Evolutionary conservation across 2,329 filamentous ascomycete species (phyloP).

Genomic region (Cytospora chrysosperma): DNA sequence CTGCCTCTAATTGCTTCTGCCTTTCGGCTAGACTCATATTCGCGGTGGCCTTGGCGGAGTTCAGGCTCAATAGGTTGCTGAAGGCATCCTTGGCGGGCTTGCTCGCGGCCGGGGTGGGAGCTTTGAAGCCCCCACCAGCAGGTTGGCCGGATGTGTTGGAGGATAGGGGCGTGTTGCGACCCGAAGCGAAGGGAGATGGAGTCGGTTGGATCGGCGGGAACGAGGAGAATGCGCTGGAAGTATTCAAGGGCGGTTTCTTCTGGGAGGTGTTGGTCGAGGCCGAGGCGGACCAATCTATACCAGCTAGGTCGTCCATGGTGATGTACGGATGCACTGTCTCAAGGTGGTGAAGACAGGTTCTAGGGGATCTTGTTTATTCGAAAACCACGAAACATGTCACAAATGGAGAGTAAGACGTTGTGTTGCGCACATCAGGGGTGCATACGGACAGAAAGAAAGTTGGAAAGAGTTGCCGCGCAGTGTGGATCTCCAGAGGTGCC

Average conservation of each 20-base stretch:
- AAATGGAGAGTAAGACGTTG: background rate
- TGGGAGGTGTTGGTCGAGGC: constrained; percentile 35
- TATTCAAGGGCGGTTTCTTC: constrained; percentile 44
- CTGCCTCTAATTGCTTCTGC: constrained; percentile 63
- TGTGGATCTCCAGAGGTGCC: background rate
- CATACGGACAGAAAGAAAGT: background rate
- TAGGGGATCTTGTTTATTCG: constrained; percentile 24
- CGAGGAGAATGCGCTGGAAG: constrained; percentile 40
- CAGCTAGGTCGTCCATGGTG: constrained; percentile 62
- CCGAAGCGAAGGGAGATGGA: constrained; percentile 55
- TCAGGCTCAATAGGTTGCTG: constrained; percentile 69
- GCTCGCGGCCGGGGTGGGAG: constrained; percentile 41
- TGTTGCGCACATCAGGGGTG: constrained; percentile 12
- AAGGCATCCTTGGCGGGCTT: constrained; percentile 71
- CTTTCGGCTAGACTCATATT: constrained; percentile 78
- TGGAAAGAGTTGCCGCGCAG: background rate
- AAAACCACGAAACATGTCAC: constrained; percentile 24
- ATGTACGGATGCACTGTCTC: background rate
- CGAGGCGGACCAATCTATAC: constrained; percentile 56
- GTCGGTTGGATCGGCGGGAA: constrained; percentile 55
- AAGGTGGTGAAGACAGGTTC: background rate
- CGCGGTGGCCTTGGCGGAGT: constrained; percentile 58
- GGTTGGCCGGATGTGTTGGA: constrained; percentile 46
- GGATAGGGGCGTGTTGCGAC: constrained; percentile 56
- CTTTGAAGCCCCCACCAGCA: constrained; percentile 25